Base-by-base conservation (phyloP, 345 rosid genomes). In the Syzygium jambos region DNA sequence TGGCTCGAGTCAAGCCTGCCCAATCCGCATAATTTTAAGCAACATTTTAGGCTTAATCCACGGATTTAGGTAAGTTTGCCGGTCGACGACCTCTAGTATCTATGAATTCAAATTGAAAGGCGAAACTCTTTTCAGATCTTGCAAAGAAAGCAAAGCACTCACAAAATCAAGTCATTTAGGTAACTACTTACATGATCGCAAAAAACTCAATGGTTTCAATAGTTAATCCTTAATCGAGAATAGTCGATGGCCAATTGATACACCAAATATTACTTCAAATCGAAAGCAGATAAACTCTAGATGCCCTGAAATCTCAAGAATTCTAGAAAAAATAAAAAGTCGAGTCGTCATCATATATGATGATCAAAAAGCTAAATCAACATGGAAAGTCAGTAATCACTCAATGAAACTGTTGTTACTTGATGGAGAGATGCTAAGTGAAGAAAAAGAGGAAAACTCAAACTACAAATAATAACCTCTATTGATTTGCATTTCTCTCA, bases 201-300 rank as follows among this genome's bases (percentile, higher is more conserved):
- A 1, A 30, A 57, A 29, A 65, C 6, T 2, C 0, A 5, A 30
- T 0, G 2, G 1, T 30, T 68, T 30, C 3, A 0, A 30, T 7
- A 5, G 1, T 68, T 8, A 68, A 16, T 2, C 6, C 12, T 2
- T 30, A 8, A 0, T 8, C 0, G 22, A 65, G 5, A 0, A 16
- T 16, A 12, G 6, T 68, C 12, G 2, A 68, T 68, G 11, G 11
- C 12, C 1, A 30, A 30, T 4, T 4, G 11, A 65, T 2, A 4
- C 17, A 16, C 3, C 1, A 30, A 8, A 30, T 68, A 17, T 30
- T 30, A 30, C 23, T 68, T 16, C 23, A 30, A 16, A 1, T 13
- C 22, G 34, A 7, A 16, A 68, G 78, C 2, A 8, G 78, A 34
- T 68, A 23, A 30, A 0, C 30, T 4, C 11, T 65, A 30, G 8